These are phyloP conservation scores for Zarea fungicola DNA, from an alignment of 2,329 filamentous ascomycete genomes.

Conservation along the genomic window DNA sequence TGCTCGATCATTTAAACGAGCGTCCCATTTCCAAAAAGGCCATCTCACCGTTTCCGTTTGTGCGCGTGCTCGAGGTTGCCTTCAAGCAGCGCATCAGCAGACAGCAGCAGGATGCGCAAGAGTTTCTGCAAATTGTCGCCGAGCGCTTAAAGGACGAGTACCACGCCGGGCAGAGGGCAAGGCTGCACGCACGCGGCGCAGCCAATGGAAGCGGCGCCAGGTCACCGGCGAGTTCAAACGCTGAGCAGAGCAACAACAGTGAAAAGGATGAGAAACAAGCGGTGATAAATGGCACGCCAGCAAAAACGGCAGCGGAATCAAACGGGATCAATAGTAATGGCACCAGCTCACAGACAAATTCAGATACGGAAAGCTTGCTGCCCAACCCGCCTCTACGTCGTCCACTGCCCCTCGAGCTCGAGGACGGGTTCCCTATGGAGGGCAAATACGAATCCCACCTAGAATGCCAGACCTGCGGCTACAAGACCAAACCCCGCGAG, in stretches of 20 bases:
- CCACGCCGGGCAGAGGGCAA: constrained; percentile 72
- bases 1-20: constrained; percentile 89
- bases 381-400: constrained; percentile 15
- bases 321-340: constrained; percentile 10
- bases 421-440: constrained; percentile 84
- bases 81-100: constrained; percentile 88
- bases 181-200: constrained; percentile 47
- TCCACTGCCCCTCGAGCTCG: constrained; percentile 36
- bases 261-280: constrained; percentile 13
- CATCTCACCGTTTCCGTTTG: constrained; percentile 80
- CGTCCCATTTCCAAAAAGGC: constrained; percentile 90
- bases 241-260: constrained; percentile 19
- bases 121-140: constrained; percentile 90
- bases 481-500: constrained; percentile 76
- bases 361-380: constrained; percentile 2
- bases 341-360: constrained; percentile 4
- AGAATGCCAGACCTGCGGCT: constrained; percentile 83
- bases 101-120: constrained; percentile 95
- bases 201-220: constrained; percentile 14
- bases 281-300: background rate
- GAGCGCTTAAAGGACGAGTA: constrained; percentile 94
- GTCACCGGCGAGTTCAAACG: constrained; percentile 1
- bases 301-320: background rate
- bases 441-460: constrained; percentile 92
- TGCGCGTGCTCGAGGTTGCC: constrained; percentile 74